phyloP scores from a whole-genome alignment of 345 rosid species.

The Geranium rotundifolium region DNA sequence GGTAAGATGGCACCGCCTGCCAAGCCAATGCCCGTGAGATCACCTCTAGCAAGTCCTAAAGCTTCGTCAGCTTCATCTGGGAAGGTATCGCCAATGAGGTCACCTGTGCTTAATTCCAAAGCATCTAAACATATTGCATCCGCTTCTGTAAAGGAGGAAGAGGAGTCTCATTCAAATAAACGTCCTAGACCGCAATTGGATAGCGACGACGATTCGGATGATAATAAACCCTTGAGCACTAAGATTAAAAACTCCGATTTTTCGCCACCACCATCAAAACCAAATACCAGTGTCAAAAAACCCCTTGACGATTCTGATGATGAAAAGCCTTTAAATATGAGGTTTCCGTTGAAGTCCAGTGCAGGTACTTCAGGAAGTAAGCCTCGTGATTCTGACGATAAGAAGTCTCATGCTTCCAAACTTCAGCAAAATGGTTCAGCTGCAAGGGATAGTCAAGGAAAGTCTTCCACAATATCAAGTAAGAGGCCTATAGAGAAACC shows the following conservation, averaged over 20 bases:
- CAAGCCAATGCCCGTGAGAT: constrained; percentile 33
- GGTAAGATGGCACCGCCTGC: constrained; percentile 40
- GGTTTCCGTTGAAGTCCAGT: constrained; percentile 28
- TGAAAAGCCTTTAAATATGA: constrained; percentile 49
- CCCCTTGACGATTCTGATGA: constrained; percentile 62
- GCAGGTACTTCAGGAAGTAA: constrained; percentile 36
- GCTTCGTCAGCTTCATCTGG: constrained; percentile 30
- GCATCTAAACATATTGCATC: constrained; percentile 23
- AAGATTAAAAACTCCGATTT: constrained; percentile 28
- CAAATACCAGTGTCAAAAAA: constrained; percentile 15
- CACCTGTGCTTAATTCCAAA: constrained; percentile 14
- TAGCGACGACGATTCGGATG: constrained; percentile 48
- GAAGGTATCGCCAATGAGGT: constrained; percentile 24
- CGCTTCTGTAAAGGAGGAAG: constrained; percentile 32
- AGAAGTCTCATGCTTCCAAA: constrained; percentile 43
- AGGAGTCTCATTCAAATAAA: constrained; percentile 3
- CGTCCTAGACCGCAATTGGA: background rate
- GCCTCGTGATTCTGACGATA: constrained; percentile 27
- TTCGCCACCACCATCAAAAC: constrained; percentile 6
- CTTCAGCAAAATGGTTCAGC: constrained; percentile 54
- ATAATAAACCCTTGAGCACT: constrained; percentile 47
- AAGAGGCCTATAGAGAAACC: constrained; percentile 74
- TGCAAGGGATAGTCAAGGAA: constrained; percentile 33
- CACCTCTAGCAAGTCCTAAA: constrained; percentile 50
- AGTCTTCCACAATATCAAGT: constrained; percentile 21